A percentile compares a stretch with the other conserved stretches of the same genome.
Evolutionary conservation across 768 basidiomycete genomes (phyloP).

Genomic region (Tylopilus plumbeoviolaceoides): DNA sequence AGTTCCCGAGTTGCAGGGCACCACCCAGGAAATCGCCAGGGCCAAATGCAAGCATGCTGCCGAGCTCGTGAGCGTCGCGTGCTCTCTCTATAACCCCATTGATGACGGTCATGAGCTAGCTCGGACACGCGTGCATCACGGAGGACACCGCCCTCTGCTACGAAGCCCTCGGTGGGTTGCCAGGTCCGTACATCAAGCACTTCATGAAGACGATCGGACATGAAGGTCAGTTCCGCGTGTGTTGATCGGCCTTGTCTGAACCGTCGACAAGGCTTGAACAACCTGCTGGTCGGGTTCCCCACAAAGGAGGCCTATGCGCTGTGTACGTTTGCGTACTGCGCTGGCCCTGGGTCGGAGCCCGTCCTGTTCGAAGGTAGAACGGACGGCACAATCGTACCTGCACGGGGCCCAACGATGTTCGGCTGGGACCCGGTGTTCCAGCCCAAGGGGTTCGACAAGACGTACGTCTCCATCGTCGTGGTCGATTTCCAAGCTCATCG

Average conservation of each 20-base stretch:
- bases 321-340: constrained; percentile 94
- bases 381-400: constrained; percentile 83
- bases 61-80: constrained; percentile 51
- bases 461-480: constrained; percentile 43
- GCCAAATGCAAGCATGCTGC: constrained; percentile 87
- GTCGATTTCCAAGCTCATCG: background rate
- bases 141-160: constrained; percentile 96
- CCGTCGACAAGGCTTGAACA: constrained; percentile 61
- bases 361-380: constrained; percentile 85
- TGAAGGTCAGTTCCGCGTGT: constrained; percentile 49
- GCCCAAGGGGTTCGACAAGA: constrained; percentile 68
- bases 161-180: constrained; percentile 83
- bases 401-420: constrained; percentile 73
- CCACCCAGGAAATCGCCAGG: constrained; percentile 82
- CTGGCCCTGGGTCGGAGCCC: constrained; percentile 76
- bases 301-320: constrained; percentile 82
- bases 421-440: constrained; percentile 93
- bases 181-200: constrained; percentile 96
- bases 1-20: constrained; percentile 96
- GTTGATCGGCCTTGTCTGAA: background rate
- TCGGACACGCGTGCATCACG: constrained; percentile 61
- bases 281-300: constrained; percentile 69
- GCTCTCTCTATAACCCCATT: background rate
- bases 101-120: constrained; percentile 20
- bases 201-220: constrained; percentile 84